These are phyloP conservation scores for Fusarium sp. DNA, from an alignment of 2,329 filamentous ascomycete species.

Conservation along the genomic window DNA sequence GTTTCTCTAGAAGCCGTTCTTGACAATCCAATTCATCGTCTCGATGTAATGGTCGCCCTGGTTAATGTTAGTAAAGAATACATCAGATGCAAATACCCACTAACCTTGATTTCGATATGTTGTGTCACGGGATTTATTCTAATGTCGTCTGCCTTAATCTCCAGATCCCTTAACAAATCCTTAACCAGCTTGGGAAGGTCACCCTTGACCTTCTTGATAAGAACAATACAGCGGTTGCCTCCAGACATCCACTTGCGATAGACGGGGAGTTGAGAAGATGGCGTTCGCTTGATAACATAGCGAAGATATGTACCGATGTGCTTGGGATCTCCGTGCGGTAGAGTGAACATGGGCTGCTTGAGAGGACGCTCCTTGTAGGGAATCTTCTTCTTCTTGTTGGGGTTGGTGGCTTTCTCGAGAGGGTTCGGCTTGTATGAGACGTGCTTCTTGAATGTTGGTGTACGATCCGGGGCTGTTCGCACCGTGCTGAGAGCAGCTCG, in stretches of 20 bases:
- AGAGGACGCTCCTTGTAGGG: slow-evolving; percentile 40
- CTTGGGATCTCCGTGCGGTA: slow-evolving; percentile 47
- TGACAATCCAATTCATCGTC: slow-evolving; percentile 49
- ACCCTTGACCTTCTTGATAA: slow-evolving; percentile 83
- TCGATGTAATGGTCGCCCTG: slow-evolving; percentile 51
- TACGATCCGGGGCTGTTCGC: slow-evolving; percentile 18
- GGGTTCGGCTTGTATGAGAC: slow-evolving; percentile 40
- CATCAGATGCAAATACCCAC: background rate
- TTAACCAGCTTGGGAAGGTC: slow-evolving; percentile 71
- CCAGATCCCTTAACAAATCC: slow-evolving; percentile 70
- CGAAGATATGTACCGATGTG: slow-evolving; percentile 51
- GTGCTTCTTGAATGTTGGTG: slow-evolving; percentile 41
- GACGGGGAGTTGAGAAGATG: slow-evolving; percentile 76
- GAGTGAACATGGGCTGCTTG: slow-evolving; percentile 45
- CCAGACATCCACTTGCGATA: slow-evolving; percentile 80
- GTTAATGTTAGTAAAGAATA: slow-evolving; percentile 1
- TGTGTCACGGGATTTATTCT: slow-evolving; percentile 70
- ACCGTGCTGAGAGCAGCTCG: slow-evolving; percentile 28
- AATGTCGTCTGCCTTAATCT: slow-evolving; percentile 65
- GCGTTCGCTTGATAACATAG: slow-evolving; percentile 79
- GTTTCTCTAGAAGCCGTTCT: slow-evolving; percentile 50
- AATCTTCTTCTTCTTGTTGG: slow-evolving; percentile 44
- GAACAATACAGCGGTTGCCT: slow-evolving; percentile 78
- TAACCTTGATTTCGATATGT: slow-evolving; percentile 80
- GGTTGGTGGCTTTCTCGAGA: slow-evolving; percentile 36